Conservation (phyloP, 225 moss, liverwort and hornwort genomes). For the Sphagnum tenellum region DNA sequence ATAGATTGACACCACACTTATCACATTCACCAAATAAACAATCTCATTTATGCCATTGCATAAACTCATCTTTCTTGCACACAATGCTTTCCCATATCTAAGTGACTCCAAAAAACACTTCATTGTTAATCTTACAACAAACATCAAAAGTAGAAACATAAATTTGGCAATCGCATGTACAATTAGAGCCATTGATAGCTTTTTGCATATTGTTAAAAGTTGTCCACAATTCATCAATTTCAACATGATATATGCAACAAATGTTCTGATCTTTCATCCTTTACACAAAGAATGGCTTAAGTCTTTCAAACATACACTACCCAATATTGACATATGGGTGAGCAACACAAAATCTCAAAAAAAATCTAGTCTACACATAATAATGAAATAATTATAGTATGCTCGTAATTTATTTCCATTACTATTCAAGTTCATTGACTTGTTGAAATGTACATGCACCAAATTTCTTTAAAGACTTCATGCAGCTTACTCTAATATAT, state of each 20-base stretch:
- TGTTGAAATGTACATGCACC: too few species aligned
- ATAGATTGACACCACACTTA: not conserved
- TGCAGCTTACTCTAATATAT: too few species aligned
- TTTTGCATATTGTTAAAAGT: not conserved
- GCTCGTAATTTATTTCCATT: too few species aligned
- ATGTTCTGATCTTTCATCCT: constrained; percentile 1
- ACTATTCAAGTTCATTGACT: too few species aligned
- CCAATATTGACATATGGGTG: not conserved
- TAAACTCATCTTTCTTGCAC: not conserved
- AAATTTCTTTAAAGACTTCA: too few species aligned
- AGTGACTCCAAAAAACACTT: not conserved
- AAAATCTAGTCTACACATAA: not conserved
- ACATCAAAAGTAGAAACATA: not conserved
- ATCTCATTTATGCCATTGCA: not conserved
- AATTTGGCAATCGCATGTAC: not conserved
- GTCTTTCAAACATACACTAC: not conserved
- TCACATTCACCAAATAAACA: constrained; percentile 1
- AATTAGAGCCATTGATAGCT: not conserved
- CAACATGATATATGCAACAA: constrained; percentile 7
- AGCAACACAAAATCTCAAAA: not conserved
- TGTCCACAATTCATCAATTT: not conserved
- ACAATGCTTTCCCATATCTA: not conserved
- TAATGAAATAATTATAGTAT: too few species aligned
- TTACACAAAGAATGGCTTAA: not conserved
- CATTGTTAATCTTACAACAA: not conserved